phyloP scores from a whole-genome alignment of 129 eudicot species.

The Centaurea solstitialis region DNA sequence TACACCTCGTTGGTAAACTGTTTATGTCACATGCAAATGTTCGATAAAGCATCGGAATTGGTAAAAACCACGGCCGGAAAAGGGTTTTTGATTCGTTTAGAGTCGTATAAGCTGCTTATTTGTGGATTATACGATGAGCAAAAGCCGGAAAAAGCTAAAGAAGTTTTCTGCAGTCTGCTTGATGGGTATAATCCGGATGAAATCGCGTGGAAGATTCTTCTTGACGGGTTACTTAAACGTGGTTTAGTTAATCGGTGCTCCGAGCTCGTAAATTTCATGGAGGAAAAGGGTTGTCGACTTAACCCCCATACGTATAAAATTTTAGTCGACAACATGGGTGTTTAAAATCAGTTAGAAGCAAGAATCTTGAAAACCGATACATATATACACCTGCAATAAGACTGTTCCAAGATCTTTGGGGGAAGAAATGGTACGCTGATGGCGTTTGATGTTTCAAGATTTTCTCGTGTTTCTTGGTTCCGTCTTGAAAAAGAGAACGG shows the following conservation, averaged over 20 bases:
- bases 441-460: not conserved
- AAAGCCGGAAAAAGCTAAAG: constrained; percentile 50
- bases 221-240: constrained; percentile 68
- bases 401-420: constrained; percentile 16
- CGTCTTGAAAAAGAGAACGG: not conserved
- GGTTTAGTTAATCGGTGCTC: constrained; percentile 58
- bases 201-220: constrained; percentile 78
- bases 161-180: constrained; percentile 56
- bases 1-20: constrained; percentile 54
- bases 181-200: constrained; percentile 78
- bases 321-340: constrained; percentile 42
- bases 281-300: constrained; percentile 58
- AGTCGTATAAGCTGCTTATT: constrained; percentile 50
- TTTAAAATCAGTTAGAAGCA: not conserved
- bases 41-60: constrained; percentile 55
- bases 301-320: constrained; percentile 54
- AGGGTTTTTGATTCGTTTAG: constrained; percentile 53
- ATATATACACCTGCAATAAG: constrained; percentile 14
- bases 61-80: constrained; percentile 44
- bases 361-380: constrained; percentile 12
- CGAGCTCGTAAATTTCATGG: constrained; percentile 67
- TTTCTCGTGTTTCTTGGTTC: not conserved
- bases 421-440: not conserved
- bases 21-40: constrained; percentile 56
- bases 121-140: constrained; percentile 68